phyloP scores from a whole-genome alignment of 352 stramenopile species.

The Phytophthora crassamura region DNA sequence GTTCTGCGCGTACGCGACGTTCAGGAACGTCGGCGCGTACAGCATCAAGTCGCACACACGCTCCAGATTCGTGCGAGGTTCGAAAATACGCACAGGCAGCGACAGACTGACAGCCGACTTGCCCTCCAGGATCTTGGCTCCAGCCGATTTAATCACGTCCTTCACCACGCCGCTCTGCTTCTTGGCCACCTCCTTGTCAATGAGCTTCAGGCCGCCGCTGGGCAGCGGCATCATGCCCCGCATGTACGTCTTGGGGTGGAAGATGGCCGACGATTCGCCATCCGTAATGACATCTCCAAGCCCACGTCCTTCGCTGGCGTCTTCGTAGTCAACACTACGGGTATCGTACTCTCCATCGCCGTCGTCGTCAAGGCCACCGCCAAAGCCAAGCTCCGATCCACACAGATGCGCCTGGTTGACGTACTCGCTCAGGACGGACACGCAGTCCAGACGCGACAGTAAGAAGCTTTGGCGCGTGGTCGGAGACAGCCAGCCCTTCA shows the following conservation, averaged over 20 bases:
- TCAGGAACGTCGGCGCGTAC: constrained; percentile 82
- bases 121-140: constrained; percentile 71
- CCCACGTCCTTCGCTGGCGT: constrained; percentile 41
- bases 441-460: constrained; percentile 63
- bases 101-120: constrained; percentile 85
- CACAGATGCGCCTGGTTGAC: constrained; percentile 68
- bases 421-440: constrained; percentile 69
- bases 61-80: constrained; percentile 84
- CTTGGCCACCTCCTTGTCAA: constrained; percentile 87
- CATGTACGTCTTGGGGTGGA: constrained; percentile 85
- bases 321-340: constrained; percentile 43
- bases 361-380: constrained; percentile 48
- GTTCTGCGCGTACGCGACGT: constrained; percentile 57
- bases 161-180: constrained; percentile 88
- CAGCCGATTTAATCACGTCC: constrained; percentile 84
- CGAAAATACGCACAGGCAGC: constrained; percentile 87
- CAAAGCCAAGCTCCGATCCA: constrained; percentile 57
- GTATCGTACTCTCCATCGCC: constrained; percentile 43
- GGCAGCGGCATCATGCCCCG: constrained; percentile 79
- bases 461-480: constrained; percentile 60
- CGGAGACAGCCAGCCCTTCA: constrained; percentile 55
- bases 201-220: constrained; percentile 78
- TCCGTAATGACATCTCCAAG: constrained; percentile 37
- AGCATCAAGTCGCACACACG: constrained; percentile 83
- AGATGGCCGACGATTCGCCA: constrained; percentile 41